Evolutionary conservation across 768 basidiomycete species (phyloP).

Genomic region (Tylopilus plumbeoviolaceoides): DNA sequence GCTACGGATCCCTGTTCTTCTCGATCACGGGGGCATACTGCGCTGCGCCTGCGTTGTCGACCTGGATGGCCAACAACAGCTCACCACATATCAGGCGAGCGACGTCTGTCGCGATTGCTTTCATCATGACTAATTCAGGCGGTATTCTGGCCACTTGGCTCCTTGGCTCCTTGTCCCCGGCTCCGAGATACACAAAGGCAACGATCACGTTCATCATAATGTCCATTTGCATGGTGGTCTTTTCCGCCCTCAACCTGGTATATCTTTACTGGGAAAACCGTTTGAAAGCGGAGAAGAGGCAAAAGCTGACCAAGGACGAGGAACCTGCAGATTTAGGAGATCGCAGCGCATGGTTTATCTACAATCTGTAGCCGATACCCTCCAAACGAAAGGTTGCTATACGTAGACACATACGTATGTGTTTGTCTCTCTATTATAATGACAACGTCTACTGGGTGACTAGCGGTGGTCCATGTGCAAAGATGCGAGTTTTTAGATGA

Average conservation of each 20-base stretch:
- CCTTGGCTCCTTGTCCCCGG: constrained; percentile 44
- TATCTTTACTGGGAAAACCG: constrained; percentile 44
- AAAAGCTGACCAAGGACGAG: constrained; percentile 25
- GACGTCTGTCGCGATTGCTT: constrained; percentile 52
- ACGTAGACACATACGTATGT: no score
- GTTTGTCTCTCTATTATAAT: no score
- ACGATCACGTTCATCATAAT: constrained; percentile 35
- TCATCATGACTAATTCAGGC: constrained; percentile 55
- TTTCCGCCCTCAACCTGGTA: constrained; percentile 35
- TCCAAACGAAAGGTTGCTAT: no score
- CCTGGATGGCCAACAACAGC: constrained; percentile 63
- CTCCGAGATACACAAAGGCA: constrained; percentile 48
- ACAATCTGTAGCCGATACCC: constrained; percentile 34
- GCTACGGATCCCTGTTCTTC: constrained; percentile 57
- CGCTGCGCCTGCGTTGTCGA: constrained; percentile 48
- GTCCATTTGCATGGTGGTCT: constrained; percentile 38
- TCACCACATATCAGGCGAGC: constrained; percentile 54
- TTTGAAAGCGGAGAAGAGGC: constrained; percentile 40
- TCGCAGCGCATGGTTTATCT: constrained; percentile 51
- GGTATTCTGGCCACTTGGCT: constrained; percentile 63
- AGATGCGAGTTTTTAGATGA: no score
- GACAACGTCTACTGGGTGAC: no score
- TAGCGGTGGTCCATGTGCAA: no score
- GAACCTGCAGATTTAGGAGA: constrained; percentile 45
- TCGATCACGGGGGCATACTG: constrained; percentile 51